Evolutionary conservation across 352 stramenopile genomes (phyloP), one percentile per base, ranked within the genome.

Genomic region (Pythium dissimile): DNA sequence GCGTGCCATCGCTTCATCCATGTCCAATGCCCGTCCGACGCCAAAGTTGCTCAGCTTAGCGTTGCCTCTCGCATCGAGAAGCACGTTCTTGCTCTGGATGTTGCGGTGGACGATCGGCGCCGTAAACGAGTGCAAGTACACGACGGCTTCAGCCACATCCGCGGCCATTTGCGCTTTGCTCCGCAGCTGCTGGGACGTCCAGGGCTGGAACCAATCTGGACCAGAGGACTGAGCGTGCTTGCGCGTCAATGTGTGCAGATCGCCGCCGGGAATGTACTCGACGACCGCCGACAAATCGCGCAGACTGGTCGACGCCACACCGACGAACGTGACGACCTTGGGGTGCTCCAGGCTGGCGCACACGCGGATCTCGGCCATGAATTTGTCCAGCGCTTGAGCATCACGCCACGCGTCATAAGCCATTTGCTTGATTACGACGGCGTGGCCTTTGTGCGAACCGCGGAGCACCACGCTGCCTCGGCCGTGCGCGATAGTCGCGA

Each of bases 341-440:
- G 64, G 64, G 24, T 72, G 64, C 23, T 65, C 47, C 21, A 72
- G 18, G 15, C 44, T 60, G 0, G 64, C 53, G 43, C 64, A 68
- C 51, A 72, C 58, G 21, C 61, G 54, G 37, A 72, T 72, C 55
- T 72, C 59, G 39, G 54, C 42, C 54, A 68, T 62, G 31, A 72
- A 72, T 45, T 20, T 71, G 35, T 18, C 18, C 28, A 47, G 49
- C 20, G 18, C 42, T 23, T 23, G 15, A 34, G 62, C 54, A 15
- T 66, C 56, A 11, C 55, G 57, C 10, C 57, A 47, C 26, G 42
- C 62, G 11, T 62, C 63, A 18, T 13, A 15, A 8, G 6, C 38
- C 12, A 60, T 18, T 18, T 52, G 52, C 39, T 50, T 60, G 13
- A 52, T 9, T 2, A 27, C 38, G 10, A 60, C 52, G 11, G 16